Conservation (phyloP, 495 filamentous ascomycete species). For the Mycothermus thermophilus region DNA sequence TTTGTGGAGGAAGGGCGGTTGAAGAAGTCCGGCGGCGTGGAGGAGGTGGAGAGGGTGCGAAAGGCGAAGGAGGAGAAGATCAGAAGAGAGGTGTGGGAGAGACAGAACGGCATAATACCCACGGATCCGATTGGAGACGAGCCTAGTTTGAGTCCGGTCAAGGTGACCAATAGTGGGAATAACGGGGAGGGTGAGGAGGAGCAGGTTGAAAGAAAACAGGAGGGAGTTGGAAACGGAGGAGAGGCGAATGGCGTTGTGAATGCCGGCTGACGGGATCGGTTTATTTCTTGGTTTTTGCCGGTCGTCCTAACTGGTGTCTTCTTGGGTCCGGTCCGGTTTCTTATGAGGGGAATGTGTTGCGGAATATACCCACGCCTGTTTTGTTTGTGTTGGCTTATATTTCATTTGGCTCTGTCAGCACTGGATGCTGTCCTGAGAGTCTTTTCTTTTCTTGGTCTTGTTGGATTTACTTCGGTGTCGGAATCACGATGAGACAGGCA, state of each 20-base stretch:
- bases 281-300: not conserved
- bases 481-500: too few species aligned
- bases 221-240: not conserved
- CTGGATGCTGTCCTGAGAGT: not conserved
- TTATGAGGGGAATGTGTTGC: not conserved
- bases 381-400: not conserved
- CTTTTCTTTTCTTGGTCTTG: not conserved
- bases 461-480: too few species aligned
- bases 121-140: conserved; percentile 18
- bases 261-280: not conserved
- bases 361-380: conserved; percentile 4
- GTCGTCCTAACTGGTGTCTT: not conserved
- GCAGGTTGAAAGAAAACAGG: not conserved
- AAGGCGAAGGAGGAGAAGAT: conserved; percentile 79
- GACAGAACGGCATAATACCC: conserved; percentile 38
- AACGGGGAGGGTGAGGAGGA: conserved; percentile 1
- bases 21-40: conserved; percentile 90
- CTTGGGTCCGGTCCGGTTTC: not conserved
- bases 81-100: conserved; percentile 72
- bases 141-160: not conserved
- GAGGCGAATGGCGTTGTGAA: not conserved
- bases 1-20: conserved; percentile 88
- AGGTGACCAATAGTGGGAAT: not conserved
- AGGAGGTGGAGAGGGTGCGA: conserved; percentile 79
- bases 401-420: not conserved